These are phyloP conservation scores for Wallacemonas sp. DNA, from an alignment of 208 protist genomes.

Conservation along the genomic window DNA sequence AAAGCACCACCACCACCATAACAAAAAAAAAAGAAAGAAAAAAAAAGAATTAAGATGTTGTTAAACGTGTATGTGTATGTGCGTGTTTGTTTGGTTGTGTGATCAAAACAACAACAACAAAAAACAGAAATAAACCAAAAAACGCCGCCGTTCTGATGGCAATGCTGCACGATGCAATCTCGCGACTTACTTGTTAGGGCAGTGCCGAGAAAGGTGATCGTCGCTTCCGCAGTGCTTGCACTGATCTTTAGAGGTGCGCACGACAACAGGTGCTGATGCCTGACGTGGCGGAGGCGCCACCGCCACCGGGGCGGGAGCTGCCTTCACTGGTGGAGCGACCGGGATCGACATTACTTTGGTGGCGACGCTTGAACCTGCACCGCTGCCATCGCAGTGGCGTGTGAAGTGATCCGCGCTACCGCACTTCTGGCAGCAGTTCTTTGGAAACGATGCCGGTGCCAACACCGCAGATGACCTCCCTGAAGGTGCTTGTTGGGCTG, in stretches of 20 bases:
- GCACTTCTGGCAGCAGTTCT: slow-evolving; percentile 48
- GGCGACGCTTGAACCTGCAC: background rate
- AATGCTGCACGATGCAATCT: background rate
- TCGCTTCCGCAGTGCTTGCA: slow-evolving; percentile 78
- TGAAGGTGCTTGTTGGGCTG: too few species aligned
- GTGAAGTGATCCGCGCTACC: slow-evolving; percentile 46
- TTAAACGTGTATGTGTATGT: too few species aligned
- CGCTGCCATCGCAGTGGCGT: slow-evolving; percentile 35
- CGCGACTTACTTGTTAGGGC: slow-evolving; percentile 47
- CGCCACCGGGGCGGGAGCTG: too few species aligned
- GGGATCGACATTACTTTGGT: too few species aligned
- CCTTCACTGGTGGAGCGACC: too few species aligned
- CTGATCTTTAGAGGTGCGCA: slow-evolving; percentile 70
- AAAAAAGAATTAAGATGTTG: background rate
- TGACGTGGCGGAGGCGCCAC: background rate
- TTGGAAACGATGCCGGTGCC: too few species aligned
- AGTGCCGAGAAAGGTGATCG: slow-evolving; percentile 74
- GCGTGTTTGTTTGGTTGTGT: too few species aligned
- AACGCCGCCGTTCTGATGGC: too few species aligned
- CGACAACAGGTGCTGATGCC: slow-evolving; percentile 11
- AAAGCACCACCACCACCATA: too few species aligned
- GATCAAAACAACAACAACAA: background rate
- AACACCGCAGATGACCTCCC: too few species aligned
- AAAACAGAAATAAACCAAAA: background rate
- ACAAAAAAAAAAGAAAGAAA: background rate